A percentile compares a stretch with the other conserved stretches of the same genome.
Conservation (phyloP, 108 stramenopile genomes). For the Discostella stelligeroides region DNA sequence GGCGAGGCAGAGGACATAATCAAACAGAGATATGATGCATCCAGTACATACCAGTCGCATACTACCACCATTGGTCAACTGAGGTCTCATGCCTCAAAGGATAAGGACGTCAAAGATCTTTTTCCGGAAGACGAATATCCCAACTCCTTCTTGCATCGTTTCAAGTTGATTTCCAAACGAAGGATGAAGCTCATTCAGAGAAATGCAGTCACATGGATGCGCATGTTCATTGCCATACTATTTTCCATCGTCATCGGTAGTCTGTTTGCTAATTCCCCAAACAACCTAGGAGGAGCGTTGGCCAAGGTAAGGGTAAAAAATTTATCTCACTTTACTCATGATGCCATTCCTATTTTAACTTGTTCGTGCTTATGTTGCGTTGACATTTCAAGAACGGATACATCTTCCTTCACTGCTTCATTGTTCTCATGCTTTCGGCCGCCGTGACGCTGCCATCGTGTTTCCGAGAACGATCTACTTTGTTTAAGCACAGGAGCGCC, state of each 20-base stretch:
- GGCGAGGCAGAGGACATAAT: constrained; percentile 2
- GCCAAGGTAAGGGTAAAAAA: background rate
- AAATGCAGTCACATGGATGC: constrained; percentile 44
- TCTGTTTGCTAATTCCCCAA: constrained; percentile 34
- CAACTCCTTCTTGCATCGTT: constrained; percentile 16
- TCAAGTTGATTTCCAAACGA: constrained; percentile 23
- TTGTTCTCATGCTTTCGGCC: constrained; percentile 53
- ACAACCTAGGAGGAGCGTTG: constrained; percentile 26
- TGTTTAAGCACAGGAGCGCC: constrained; percentile 50
- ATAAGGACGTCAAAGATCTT: constrained; percentile 9
- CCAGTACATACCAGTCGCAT: constrained; percentile 2
- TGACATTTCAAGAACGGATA: constrained; percentile 40
- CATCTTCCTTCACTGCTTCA: constrained; percentile 40
- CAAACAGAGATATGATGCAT: background rate
- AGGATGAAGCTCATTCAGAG: constrained; percentile 47
- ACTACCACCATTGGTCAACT: constrained; percentile 5
- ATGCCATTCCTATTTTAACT: background rate
- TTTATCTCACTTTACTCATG: background rate
- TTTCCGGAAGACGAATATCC: constrained; percentile 26
- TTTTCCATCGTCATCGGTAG: constrained; percentile 48
- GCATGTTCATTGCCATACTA: constrained; percentile 48
- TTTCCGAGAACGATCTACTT: constrained; percentile 39
- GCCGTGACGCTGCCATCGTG: constrained; percentile 46
- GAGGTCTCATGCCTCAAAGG: constrained; percentile 2
- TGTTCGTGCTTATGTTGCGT: background rate